These are phyloP conservation scores for Wickerhamomyces mucosus DNA, from an alignment of 805 yeast species.

Conservation along the genomic window DNA sequence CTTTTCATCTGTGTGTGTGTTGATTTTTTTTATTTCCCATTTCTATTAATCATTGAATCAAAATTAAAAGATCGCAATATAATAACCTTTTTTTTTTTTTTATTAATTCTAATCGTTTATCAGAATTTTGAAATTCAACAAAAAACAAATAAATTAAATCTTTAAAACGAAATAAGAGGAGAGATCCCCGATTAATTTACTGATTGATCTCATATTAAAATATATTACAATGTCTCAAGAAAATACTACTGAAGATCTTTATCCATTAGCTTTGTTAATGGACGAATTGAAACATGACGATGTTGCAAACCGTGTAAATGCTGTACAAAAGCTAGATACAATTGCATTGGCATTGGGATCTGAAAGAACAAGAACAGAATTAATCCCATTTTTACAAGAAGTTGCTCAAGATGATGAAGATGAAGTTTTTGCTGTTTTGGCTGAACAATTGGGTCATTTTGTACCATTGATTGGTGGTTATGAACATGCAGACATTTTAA, in stretches of 20 bases:
- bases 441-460: constrained; percentile 82
- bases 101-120: no score
- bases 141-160: no score
- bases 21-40: no score
- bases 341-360: constrained; percentile 94
- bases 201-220: no score
- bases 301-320: constrained; percentile 84
- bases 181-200: no score
- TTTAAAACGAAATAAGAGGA: no score
- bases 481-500: constrained; percentile 45
- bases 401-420: constrained; percentile 97
- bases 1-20: no score
- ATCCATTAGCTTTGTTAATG: constrained; percentile 92
- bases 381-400: constrained; percentile 77
- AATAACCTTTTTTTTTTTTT: no score
- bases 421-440: constrained; percentile 90
- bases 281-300: constrained; percentile 97
- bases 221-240: not conserved
- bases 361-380: constrained; percentile 80
- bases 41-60: no score
- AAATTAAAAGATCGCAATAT: no score
- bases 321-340: constrained; percentile 89
- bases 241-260: constrained; percentile 35
- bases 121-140: no score
- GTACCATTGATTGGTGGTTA: constrained; percentile 86